Evolutionary conservation across 176 grass and related monocot species (phyloP).

Genomic region (Oryza glaberrima): DNA sequence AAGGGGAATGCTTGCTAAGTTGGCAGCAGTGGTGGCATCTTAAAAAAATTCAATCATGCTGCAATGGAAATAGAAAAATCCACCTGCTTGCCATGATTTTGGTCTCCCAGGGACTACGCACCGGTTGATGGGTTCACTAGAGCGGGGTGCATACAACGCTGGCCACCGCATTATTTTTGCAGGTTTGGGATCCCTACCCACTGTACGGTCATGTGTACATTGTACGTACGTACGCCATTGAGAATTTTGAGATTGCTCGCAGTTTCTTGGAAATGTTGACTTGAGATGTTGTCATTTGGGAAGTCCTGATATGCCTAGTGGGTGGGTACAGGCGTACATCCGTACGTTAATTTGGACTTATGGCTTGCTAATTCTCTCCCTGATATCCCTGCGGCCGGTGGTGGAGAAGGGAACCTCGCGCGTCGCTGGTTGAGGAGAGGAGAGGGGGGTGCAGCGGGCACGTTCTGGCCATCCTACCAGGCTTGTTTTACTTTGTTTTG

Average conservation of each 20-base stretch:
- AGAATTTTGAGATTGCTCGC: not conserved
- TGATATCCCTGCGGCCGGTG: too few relatives aligned
- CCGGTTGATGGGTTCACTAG: slow-evolving; percentile 5
- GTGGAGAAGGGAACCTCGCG: too few relatives aligned
- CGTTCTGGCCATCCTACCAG: too few relatives aligned
- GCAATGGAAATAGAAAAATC: slow-evolving; percentile 1
- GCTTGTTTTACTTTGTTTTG: too few relatives aligned
- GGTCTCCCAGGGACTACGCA: slow-evolving; percentile 21
- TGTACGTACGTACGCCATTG: not conserved
- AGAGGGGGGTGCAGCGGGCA: too few relatives aligned
- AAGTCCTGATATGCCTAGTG: not conserved
- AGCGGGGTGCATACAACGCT: not conserved
- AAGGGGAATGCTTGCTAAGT: slow-evolving; percentile 28
- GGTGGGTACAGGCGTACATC: not conserved
- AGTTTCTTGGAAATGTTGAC: not conserved
- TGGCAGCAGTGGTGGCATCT: slow-evolving; percentile 1
- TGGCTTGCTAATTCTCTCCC: not conserved
- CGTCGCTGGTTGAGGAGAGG: too few relatives aligned
- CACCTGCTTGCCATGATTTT: slow-evolving; percentile 40
- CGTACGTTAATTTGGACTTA: not conserved
- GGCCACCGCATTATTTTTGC: slow-evolving; percentile 4
- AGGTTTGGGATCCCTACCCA: slow-evolving; percentile 1
- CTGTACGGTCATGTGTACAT: slow-evolving; percentile 38
- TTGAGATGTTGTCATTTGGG: not conserved
- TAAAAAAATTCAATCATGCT: slow-evolving; percentile 33